Evolutionary conservation across 192 early-diverging fungal genomes (phyloP).

Genomic region (Umbelopsis isabellina): DNA sequence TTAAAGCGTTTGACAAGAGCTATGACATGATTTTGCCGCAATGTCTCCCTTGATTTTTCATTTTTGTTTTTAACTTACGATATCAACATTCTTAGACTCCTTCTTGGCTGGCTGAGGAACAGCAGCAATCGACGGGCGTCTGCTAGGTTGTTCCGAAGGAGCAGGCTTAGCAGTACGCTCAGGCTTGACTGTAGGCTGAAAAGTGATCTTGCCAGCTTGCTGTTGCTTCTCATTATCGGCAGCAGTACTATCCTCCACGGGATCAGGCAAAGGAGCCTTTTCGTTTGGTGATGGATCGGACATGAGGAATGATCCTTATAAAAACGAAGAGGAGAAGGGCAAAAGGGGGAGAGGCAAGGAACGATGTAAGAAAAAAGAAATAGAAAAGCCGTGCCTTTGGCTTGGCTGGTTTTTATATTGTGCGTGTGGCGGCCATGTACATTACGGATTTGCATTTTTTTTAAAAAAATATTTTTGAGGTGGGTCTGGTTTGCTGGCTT

Average conservation of each 20-base stretch:
- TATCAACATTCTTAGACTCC: constrained; percentile 45
- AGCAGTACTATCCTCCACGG: neutral
- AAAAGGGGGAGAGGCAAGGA: neutral
- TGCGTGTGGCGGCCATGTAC: neutral
- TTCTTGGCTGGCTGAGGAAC: constrained; percentile 26
- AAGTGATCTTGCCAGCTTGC: constrained; percentile 31
- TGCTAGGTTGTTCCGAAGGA: constrained; percentile 21
- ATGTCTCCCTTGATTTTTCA: neutral
- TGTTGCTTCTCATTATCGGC: constrained; percentile 13
- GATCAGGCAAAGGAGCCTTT: neutral
- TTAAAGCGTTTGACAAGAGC: too few relatives aligned
- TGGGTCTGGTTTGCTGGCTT: neutral
- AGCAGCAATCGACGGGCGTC: constrained; percentile 32
- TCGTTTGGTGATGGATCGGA: constrained; percentile 17
- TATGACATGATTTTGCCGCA: neutral
- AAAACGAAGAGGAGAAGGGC: too few relatives aligned
- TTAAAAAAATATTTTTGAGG: constrained; percentile 8
- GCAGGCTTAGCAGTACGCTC: constrained; percentile 24
- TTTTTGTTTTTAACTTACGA: constrained; percentile 46
- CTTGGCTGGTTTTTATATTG: neutral
- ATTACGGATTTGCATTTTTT: too few relatives aligned
- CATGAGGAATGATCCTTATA: neutral
- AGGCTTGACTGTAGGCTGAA: constrained; percentile 28
- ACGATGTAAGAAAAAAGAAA: neutral
- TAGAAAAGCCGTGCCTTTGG: neutral